phyloP scores from a whole-genome alignment of 345 rosid species.

The Cochlearia excelsa region DNA sequence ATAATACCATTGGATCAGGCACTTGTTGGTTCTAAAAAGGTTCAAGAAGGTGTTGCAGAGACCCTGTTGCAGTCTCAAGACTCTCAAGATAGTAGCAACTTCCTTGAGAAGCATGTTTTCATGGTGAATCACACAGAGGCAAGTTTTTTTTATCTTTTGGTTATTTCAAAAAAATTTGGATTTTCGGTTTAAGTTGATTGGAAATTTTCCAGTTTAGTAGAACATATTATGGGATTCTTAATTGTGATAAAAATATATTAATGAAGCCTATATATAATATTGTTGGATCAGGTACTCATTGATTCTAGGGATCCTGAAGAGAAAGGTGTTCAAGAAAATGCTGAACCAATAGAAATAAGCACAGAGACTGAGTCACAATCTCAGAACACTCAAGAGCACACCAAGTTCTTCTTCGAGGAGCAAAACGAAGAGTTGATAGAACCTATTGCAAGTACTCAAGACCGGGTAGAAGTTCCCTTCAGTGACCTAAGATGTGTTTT shows the following conservation, averaged over 20 bases:
- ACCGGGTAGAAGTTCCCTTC: slow-evolving; percentile 35
- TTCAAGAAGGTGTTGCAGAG: slow-evolving; percentile 30
- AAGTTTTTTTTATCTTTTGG: too few relatives aligned
- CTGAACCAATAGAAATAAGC: slow-evolving; percentile 33
- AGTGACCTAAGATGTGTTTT: slow-evolving; percentile 33
- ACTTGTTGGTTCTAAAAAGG: slow-evolving; percentile 46
- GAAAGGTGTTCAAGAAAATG: slow-evolving; percentile 43
- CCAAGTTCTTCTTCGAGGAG: slow-evolving; percentile 34
- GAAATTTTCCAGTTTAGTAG: slow-evolving; percentile 2
- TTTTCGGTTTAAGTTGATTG: slow-evolving; percentile 16
- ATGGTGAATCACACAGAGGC: too few relatives aligned
- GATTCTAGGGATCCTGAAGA: slow-evolving; percentile 50
- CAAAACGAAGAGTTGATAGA: slow-evolving; percentile 51
- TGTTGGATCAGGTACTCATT: slow-evolving; percentile 49
- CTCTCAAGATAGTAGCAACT: too few relatives aligned
- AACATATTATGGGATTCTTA: slow-evolving; percentile 47
- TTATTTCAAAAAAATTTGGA: slow-evolving; percentile 14
- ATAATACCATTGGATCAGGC: slow-evolving; percentile 50
- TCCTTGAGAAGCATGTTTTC: too few relatives aligned
- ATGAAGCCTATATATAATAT: slow-evolving; percentile 48
- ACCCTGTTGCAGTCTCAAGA: too few relatives aligned
- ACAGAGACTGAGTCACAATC: slow-evolving; percentile 42
- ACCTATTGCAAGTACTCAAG: slow-evolving; percentile 39
- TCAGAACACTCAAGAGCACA: slow-evolving; percentile 37
- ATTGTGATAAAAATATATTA: slow-evolving; percentile 41